phyloP scores from a whole-genome alignment of 2,329 filamentous ascomycete species.

The Colletotrichum sp. region DNA sequence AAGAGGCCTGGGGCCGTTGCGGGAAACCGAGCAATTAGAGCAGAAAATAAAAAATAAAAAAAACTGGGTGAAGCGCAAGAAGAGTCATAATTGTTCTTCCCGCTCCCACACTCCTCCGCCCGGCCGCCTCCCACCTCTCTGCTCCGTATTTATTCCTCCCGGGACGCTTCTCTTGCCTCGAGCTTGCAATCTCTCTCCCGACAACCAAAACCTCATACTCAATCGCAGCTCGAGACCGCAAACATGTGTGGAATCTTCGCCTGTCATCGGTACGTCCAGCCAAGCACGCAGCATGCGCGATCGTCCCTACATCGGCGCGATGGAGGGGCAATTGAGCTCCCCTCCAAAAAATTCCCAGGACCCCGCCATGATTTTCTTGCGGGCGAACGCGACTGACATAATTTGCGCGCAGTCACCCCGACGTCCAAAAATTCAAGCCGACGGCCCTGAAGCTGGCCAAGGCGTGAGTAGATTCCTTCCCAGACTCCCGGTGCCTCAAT shows the following conservation, averaged over 20 bases:
- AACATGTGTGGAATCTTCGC: slow-evolving; percentile 98
- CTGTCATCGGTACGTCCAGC: slow-evolving; percentile 77
- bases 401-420: slow-evolving; percentile 70
- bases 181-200: neutral
- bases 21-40: neutral
- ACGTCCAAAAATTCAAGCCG: slow-evolving; percentile 96
- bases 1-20: slow-evolving; percentile 4
- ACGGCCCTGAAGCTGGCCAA: slow-evolving; percentile 92
- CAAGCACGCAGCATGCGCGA: neutral
- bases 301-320: slow-evolving; percentile 21
- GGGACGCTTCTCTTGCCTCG: slow-evolving; percentile 3
- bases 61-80: slow-evolving; percentile 20
- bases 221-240: slow-evolving; percentile 34
- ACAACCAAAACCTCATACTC: neutral
- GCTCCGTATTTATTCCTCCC: slow-evolving; percentile 18
- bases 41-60: neutral
- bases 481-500: slow-evolving; percentile 29
- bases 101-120: slow-evolving; percentile 4
- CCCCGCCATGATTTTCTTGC: slow-evolving; percentile 32
- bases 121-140: slow-evolving; percentile 3
- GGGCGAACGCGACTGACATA: slow-evolving; percentile 25
- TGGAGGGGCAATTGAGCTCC: slow-evolving; percentile 42
- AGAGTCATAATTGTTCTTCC: slow-evolving; percentile 19
- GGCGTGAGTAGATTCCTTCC: slow-evolving; percentile 67
- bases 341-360: slow-evolving; percentile 26